Evolutionary conservation across 495 filamentous ascomycete species (phyloP), one percentile per base, ranked within the genome.

Genomic region (Tuber magnatum): DNA sequence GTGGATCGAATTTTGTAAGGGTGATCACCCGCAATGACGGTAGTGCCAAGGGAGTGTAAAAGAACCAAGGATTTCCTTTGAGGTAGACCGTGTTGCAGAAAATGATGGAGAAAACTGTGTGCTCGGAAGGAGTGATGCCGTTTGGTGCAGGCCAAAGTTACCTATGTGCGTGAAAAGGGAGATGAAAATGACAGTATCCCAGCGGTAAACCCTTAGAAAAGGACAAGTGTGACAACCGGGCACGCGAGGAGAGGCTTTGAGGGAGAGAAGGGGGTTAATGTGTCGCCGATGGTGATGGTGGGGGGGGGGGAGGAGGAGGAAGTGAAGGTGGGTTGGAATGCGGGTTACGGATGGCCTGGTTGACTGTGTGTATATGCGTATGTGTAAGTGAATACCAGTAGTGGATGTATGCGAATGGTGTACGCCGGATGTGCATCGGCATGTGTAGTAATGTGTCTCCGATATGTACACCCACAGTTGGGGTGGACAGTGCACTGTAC

Each of bases 1-100:
- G 80, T 80, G 80, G 81, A 82, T 82, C 81, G 81, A 82, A 77
- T 74, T 80, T 82, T 82, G 51, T 78, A 73, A 68, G 80, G 73
- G 76, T 73, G 78, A 82, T 82, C 81, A 82, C 80, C 81, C 44
- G 78, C 61, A 80, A 72, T 69, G 56, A 79, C 74, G 69, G 80
- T 72, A 44, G 71, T 78, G 78, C 72, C 78, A 81, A 80, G 79
- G 72, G 71, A 73, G 69, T 5, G 4, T 65, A 65, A 80, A 56
- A 80, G 70, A 79, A 79, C 71, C 78, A 73, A 73, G 73, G 73
- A 71, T 74, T 80, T 74, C 70, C 42, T 76, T 80, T 71, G 74
- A 42, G 46, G 74, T 71, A 76, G 71, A 73, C 70, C 74, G 69
- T 74, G 76, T 61, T 80, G 79, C 43, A 65, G 39, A 80, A 80